phyloP scores from a whole-genome alignment of 2,329 filamentous ascomycete species.

The Westerdykella aurantiaca region DNA sequence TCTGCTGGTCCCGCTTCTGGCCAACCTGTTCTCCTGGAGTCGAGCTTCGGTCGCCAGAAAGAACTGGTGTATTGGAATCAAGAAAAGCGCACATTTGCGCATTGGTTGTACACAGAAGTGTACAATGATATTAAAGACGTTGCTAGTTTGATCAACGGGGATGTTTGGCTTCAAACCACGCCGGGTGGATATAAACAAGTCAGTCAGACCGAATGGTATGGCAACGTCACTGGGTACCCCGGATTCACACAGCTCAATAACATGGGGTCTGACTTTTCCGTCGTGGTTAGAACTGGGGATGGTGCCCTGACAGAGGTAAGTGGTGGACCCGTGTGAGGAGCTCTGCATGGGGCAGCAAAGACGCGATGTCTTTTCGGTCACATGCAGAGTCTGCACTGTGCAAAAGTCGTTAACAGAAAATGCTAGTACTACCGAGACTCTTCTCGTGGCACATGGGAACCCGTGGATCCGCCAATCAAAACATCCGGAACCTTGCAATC shows the following conservation, averaged over 20 bases:
- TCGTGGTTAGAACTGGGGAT: neutral
- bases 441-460: no score
- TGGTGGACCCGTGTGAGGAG: neutral
- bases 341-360: no score
- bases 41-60: neutral
- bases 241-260: slow-evolving; percentile 1
- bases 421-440: no score
- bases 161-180: neutral
- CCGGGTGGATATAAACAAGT: neutral
- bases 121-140: neutral
- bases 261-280: neutral
- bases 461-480: neutral
- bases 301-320: neutral
- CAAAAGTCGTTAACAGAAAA: no score
- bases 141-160: neutral
- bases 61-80: neutral
- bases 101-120: neutral
- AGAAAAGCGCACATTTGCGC: neutral
- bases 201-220: neutral
- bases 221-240: neutral
- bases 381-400: no score
- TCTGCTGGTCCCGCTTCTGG: neutral
- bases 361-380: no score
- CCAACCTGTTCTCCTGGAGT: neutral
- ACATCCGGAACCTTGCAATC: neutral